A percentile compares a stretch with the other conserved stretches of the same genome.
phyloP scores from a whole-genome alignment of 225 moss, liverwort and hornwort species.

The Asterella californica region DNA sequence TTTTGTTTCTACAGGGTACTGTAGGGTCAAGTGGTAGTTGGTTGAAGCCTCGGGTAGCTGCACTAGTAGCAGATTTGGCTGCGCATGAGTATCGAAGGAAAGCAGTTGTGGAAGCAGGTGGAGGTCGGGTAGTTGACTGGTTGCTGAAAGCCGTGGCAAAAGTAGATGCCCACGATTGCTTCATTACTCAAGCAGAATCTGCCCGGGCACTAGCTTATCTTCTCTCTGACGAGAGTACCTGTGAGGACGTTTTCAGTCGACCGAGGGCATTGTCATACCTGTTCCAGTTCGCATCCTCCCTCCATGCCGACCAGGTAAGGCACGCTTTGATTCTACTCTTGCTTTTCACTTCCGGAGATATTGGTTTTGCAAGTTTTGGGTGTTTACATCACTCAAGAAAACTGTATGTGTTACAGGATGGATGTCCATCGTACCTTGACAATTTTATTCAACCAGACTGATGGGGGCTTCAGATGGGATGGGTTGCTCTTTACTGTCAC shows the following conservation, averaged over 20 bases:
- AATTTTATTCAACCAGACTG: background rate
- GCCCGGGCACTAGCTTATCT: constrained; percentile 88
- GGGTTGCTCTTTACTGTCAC: background rate
- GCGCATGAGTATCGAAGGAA: constrained; percentile 83
- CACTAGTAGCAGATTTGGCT: constrained; percentile 85
- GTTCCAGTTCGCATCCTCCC: constrained; percentile 83
- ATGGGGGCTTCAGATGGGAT: background rate
- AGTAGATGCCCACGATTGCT: constrained; percentile 49
- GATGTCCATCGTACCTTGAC: background rate
- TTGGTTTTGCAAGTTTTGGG: background rate
- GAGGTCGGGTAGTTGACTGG: constrained; percentile 91
- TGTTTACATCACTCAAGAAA: background rate
- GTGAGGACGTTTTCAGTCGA: constrained; percentile 87
- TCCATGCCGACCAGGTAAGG: constrained; percentile 54
- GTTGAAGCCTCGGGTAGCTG: constrained; percentile 91
- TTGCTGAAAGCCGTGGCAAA: constrained; percentile 71
- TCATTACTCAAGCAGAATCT: constrained; percentile 73
- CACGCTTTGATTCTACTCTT: background rate
- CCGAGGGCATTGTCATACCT: constrained; percentile 90
- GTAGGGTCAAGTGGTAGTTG: constrained; percentile 58
- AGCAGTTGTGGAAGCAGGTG: constrained; percentile 82
- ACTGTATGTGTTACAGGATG: background rate
- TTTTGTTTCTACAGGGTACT: constrained; percentile 48
- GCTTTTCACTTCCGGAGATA: background rate
- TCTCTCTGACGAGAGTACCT: constrained; percentile 73